Conservation (phyloP, 139 green algal species). For the Micractinium sp. region DNA sequence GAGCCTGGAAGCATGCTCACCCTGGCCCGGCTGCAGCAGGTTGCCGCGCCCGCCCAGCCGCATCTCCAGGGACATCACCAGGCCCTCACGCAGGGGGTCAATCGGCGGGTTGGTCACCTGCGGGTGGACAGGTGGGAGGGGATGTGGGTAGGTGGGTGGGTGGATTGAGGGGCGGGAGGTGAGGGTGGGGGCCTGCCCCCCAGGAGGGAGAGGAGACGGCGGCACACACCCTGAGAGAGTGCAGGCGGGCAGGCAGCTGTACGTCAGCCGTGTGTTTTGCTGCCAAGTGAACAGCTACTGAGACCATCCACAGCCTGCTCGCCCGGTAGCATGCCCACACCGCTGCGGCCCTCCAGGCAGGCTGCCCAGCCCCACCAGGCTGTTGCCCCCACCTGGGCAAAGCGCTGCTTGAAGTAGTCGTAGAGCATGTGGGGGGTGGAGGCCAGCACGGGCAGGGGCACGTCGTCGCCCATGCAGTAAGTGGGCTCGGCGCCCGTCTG, state of each 20-base stretch:
- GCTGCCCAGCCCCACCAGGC: no score
- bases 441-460: conserved; percentile 93
- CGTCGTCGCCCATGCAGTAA: conserved; percentile 99
- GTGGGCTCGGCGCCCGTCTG: conserved; percentile 91
- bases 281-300: no score
- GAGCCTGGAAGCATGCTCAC: conserved; percentile 34
- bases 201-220: background rate
- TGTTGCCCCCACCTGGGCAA: conserved; percentile 76
- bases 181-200: no score
- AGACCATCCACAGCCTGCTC: no score
- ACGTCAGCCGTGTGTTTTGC: no score
- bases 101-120: conserved; percentile 99
- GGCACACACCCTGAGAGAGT: background rate
- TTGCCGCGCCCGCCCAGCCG: conserved; percentile 95
- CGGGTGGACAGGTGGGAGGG: no score
- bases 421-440: conserved; percentile 90
- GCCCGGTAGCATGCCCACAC: no score
- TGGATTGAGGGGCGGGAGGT: background rate
- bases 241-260: background rate
- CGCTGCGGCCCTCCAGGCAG: no score
- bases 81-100: conserved; percentile 97
- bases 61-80: conserved; percentile 99
- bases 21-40: conserved; percentile 88
- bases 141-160: no score
- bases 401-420: conserved; percentile 99